Percentiles rank a stretch among this genome's conserved stretches.
Evolutionary conservation across 139 green algal genomes (phyloP).

Genomic region (Coelastrella sp.): DNA sequence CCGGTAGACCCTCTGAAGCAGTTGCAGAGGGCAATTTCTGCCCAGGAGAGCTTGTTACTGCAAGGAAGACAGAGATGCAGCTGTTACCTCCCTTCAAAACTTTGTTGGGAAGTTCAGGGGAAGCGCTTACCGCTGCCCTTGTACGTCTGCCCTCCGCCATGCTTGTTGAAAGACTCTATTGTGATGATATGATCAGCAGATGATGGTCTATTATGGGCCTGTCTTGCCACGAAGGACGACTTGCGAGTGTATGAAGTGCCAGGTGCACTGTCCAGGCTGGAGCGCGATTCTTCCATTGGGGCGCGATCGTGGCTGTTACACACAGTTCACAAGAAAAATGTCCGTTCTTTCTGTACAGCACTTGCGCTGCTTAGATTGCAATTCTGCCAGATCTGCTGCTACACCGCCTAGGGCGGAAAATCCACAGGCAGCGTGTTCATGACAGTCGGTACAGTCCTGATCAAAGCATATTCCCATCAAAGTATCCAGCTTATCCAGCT

Average conservation of each 20-base stretch:
- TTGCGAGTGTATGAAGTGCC: background rate
- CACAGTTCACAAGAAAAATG: too few relatives aligned
- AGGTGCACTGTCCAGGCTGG: background rate
- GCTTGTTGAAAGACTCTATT: background rate
- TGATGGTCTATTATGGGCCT: background rate
- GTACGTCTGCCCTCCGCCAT: background rate
- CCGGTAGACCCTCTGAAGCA: background rate
- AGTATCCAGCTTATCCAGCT: too few relatives aligned
- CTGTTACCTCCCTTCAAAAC: background rate
- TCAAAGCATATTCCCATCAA: too few relatives aligned
- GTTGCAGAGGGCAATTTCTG: background rate
- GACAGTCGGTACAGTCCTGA: too few relatives aligned
- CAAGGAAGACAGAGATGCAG: background rate
- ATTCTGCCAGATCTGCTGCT: too few relatives aligned
- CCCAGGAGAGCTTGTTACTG: background rate
- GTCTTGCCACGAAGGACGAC: background rate
- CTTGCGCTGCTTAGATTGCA: too few relatives aligned
- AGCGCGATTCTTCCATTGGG: background rate
- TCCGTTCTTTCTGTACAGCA: too few relatives aligned
- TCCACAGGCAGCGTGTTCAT: too few relatives aligned
- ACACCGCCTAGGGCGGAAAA: too few relatives aligned
- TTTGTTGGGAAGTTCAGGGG: background rate
- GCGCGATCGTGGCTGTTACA: background rate
- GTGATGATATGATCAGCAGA: constrained; percentile 2
- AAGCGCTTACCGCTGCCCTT: background rate